Evolutionary conservation across 2,329 filamentous ascomycete genomes (phyloP), one percentile per base, ranked within the genome.

Genomic region (Fonsecaea erecta): DNA sequence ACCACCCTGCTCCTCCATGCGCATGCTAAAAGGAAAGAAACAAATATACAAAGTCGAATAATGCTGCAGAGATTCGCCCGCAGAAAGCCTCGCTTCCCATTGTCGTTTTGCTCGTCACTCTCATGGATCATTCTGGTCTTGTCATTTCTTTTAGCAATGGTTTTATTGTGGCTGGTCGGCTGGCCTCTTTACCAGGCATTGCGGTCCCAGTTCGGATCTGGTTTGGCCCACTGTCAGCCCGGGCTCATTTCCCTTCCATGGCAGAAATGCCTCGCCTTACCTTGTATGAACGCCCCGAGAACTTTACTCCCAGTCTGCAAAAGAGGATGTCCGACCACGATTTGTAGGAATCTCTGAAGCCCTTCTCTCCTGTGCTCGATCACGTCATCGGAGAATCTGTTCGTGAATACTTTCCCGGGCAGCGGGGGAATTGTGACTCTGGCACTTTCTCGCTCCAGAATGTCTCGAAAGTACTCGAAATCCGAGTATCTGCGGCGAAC

Each of bases 401-500:
- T 98, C 58, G 94, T 97, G 73, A 98, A 97, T 62, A 99, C 95
- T 81, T 98, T 99, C 58, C 95, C 95, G 0, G 95, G 95, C 69
- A 99, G 82, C 4, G 95, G 94, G 0, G 95, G 95, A 75, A 99
- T 99, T 24, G 93, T 97, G 64, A 99, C 95, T 56, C 70, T 64
- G 64, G 93, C 93, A 73, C 88, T 91, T 81, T 99, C 95, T 72
- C 95, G 89, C 86, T 99, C 95, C 66, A 99, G 87, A 70, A 98
- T 96, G 79, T 99, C 95, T 76, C 95, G 91, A 79, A 99, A 99
- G 81, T 97, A 94, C 82, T 99, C 95, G 78, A 99, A 99, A 79
- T 99, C 95, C 63, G 90, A 95, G 83, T 99, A 99, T 59, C 95
- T 92, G 68, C 95, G 89, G 72, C 93, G 92, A 68, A 99, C 95